Conservation (phyloP, 192 early-diverging fungal species). For the Spizellomyces punctatus region DNA sequence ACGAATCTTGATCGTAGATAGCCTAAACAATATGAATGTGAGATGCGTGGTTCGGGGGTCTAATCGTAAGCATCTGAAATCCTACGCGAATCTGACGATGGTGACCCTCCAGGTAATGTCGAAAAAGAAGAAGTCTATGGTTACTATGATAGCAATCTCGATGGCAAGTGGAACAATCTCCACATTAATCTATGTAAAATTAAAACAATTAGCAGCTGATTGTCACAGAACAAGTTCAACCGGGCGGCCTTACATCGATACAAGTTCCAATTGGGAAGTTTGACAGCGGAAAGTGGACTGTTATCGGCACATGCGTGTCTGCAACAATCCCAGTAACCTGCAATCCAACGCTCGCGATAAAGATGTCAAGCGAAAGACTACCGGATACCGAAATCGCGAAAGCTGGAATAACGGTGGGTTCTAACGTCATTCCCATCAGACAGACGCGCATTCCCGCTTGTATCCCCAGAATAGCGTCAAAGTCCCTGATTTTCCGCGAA, state of each 20-base stretch:
- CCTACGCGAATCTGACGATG: neutral
- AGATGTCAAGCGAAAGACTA: neutral
- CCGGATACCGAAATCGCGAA: neutral
- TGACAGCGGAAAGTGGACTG: constrained; percentile 1
- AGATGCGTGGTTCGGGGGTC: too few relatives aligned
- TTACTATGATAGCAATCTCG: neutral
- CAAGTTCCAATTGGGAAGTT: constrained; percentile 17
- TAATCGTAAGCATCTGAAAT: constrained; percentile 5
- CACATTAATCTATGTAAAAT: neutral
- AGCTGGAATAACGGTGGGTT: neutral
- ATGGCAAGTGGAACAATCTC: constrained; percentile 6
- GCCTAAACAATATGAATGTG: too few relatives aligned
- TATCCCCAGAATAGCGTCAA: neutral
- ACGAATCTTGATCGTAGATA: too few relatives aligned
- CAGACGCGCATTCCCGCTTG: neutral
- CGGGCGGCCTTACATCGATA: neutral
- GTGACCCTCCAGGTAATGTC: neutral
- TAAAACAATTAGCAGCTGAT: too few relatives aligned
- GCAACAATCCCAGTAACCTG: constrained; percentile 9
- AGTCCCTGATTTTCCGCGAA: too few relatives aligned
- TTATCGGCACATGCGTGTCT: constrained; percentile 14
- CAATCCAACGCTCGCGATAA: neutral
- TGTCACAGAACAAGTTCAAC: too few relatives aligned
- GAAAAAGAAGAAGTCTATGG: constrained; percentile 10
- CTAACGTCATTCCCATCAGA: neutral